Conservation (phyloP, 2,329 filamentous ascomycete species). For the Trichophyton simii region DNA sequence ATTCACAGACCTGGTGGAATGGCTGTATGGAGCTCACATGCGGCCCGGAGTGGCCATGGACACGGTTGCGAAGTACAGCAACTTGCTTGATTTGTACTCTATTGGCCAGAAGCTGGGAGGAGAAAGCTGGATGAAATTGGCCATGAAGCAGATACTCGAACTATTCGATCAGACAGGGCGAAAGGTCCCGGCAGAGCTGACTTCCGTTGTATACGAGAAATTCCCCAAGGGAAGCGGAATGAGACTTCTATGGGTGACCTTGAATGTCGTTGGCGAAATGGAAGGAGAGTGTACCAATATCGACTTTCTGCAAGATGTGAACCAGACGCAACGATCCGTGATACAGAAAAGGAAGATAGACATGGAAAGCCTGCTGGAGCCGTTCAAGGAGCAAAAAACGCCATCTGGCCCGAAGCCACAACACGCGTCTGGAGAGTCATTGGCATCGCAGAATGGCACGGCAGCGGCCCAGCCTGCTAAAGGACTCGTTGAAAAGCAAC, state of each 20-base stretch:
- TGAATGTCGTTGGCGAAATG: not conserved
- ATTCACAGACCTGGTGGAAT: slow-evolving; percentile 4
- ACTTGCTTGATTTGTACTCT: slow-evolving; percentile 2
- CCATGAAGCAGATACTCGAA: not conserved
- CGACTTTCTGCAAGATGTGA: slow-evolving; percentile 5
- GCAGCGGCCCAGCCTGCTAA: not conserved
- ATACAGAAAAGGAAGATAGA: not conserved
- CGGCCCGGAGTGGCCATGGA: not conserved
- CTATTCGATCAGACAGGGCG: not conserved
- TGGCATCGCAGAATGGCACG: not conserved
- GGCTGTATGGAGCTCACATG: slow-evolving; percentile 2
- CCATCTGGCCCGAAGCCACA: not conserved
- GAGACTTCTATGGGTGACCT: slow-evolving; percentile 2
- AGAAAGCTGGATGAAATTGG: not conserved
- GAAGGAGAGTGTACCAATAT: not conserved
- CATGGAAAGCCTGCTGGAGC: not conserved
- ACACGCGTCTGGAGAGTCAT: too few species aligned
- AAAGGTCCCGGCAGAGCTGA: not conserved
- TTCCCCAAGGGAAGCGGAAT: not conserved
- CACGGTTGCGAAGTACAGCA: not conserved
- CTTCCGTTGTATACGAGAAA: not conserved
- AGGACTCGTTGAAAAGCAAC: not conserved
- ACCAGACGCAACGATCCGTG: not conserved
- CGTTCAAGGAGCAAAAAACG: not conserved
- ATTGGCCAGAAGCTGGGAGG: slow-evolving; percentile 3